Base-by-base conservation (phyloP, 257 asterid species). In the Pogostemon cablin region DNA sequence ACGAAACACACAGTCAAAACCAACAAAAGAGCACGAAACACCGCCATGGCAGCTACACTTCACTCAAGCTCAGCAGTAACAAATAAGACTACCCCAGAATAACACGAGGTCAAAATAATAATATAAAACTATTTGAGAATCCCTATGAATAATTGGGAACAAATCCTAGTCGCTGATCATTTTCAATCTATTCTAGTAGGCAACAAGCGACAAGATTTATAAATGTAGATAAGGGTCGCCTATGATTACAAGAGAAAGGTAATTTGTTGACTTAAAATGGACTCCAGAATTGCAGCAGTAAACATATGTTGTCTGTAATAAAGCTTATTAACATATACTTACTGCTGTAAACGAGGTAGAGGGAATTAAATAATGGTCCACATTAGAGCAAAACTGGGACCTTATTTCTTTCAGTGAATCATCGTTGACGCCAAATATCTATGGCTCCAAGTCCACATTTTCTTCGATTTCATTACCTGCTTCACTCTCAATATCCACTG, bases 1-100 rank as follows among this genome's bases (percentile, higher is more conserved):
- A 80, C 49, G 56, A 61, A 68, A 63, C 74, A 77, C 84, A 76
- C 72, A 55, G 65, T 63, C 62, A 88, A 69, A 58, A 77, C 61
- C 57, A 73, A 73, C 56, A 70, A 50, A 34, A 76, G 60, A 37
- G 74, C 39, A 69, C 78, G 48, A 49, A 77, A 48, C 72, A 37
- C 72, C 65, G 76, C 79, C 92, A 84, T 82, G 59, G 83, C 52
- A 41, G 75, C 67, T 35, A n/a, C 75, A 12, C 20, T 71, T 72
- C 54, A 32, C 32, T 62, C 69, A 47, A 32, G 7, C 60, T 49
- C 47, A 15, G 43, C n/a, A 12, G 70, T 53, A 15, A 9, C 7
- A 44, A 46, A 32, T 76, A 69, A 72, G 70, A 57, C 75, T 59
- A 42, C 62, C 68, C 64, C 68, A 68, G 60, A 73, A 57, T 34